Percentiles rank a stretch among this genome's conserved stretches.
Conservation (phyloP, 2,329 filamentous ascomycete genomes). For the Apiospora malaysiana region DNA sequence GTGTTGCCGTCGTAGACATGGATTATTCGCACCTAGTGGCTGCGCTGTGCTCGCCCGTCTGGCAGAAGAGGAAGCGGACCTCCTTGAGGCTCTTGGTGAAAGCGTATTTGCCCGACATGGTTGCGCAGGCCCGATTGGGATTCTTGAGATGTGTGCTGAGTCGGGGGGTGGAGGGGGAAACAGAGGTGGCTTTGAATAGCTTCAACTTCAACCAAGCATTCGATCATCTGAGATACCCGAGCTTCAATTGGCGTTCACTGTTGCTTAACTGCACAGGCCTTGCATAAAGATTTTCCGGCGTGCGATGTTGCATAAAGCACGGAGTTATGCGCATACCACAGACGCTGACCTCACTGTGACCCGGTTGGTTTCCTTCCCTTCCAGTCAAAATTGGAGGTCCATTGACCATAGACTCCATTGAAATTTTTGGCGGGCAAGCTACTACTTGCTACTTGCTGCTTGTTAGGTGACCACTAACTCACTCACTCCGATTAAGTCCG, state of each 20-base stretch:
- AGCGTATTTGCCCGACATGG: constrained; percentile 91
- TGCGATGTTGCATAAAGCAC: constrained; percentile 18
- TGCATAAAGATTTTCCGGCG: constrained; percentile 26
- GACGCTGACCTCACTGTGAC: constrained; percentile 2
- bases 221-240: not conserved
- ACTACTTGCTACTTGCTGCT: too few species aligned
- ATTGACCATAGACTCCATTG: constrained; percentile 6
- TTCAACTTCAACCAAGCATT: constrained; percentile 21
- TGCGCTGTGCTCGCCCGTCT: constrained; percentile 89
- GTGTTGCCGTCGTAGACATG: not conserved
- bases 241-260: constrained; percentile 12
- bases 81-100: constrained; percentile 91
- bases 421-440: constrained; percentile 7
- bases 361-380: not conserved
- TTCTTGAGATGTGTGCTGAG: constrained; percentile 25
- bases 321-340: not conserved
- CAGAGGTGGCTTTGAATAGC: constrained; percentile 23
- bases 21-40: constrained; percentile 74
- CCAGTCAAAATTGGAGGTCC: not conserved
- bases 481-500: constrained; percentile 25
- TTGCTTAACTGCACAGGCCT: constrained; percentile 7
- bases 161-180: constrained; percentile 22
- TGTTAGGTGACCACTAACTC: too few species aligned
- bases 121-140: constrained; percentile 6
- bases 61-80: constrained; percentile 96